These are phyloP conservation scores for Aquanectria penicillioides DNA, from an alignment of 2,329 filamentous ascomycete genomes.

Conservation along the genomic window DNA sequence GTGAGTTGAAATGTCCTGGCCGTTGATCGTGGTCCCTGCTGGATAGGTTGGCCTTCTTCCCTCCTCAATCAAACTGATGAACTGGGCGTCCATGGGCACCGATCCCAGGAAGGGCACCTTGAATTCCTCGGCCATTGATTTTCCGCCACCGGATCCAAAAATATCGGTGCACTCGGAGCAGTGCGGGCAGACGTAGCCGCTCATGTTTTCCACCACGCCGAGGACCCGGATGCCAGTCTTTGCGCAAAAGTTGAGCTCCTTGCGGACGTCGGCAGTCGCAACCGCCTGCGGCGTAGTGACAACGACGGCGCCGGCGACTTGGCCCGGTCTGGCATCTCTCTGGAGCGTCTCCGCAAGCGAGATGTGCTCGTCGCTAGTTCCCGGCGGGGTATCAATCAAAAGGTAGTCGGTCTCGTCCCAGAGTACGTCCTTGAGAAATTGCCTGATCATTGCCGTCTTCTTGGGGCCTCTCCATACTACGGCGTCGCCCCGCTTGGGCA, in stretches of 20 bases:
- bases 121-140: conserved; percentile 90
- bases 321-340: conserved; percentile 67
- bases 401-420: conserved; percentile 93
- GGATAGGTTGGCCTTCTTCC: conserved; percentile 73
- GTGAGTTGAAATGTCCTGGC: conserved; percentile 63
- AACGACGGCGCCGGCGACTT: conserved; percentile 87
- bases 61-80: conserved; percentile 87
- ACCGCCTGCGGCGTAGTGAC: conserved; percentile 97
- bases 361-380: conserved; percentile 97
- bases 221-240: conserved; percentile 84
- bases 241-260: conserved; percentile 91
- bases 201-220: conserved; percentile 98
- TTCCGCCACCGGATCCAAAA: conserved; percentile 90
- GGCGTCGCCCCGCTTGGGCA: conserved; percentile 84
- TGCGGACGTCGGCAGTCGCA: conserved; percentile 90
- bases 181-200: conserved; percentile 84
- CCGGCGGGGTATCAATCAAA: conserved; percentile 94
- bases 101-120: conserved; percentile 84
- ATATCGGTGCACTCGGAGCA: conserved; percentile 90
- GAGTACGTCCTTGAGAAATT: conserved; percentile 91
- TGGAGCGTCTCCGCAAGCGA: conserved; percentile 89
- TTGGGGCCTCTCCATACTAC: conserved; percentile 98
- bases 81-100: conserved; percentile 92
- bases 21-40: conserved; percentile 70
- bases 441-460: conserved; percentile 98